Percentiles rank a stretch among this genome's conserved stretches.
phyloP scores from a whole-genome alignment of 805 yeast species.

The Nakazawaea ishiwadae region DNA sequence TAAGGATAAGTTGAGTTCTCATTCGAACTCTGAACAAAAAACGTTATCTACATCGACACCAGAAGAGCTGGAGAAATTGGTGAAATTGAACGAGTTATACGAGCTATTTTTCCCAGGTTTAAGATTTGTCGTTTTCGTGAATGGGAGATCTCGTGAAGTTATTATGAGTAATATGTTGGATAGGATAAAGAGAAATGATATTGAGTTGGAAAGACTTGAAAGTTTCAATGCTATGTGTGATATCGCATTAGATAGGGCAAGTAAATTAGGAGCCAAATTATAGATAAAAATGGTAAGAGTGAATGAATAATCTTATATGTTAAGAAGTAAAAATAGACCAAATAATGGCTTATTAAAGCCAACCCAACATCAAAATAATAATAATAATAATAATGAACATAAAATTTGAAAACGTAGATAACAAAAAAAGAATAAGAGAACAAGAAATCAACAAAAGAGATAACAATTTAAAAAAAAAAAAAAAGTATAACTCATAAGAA shows the following conservation, averaged over 20 bases:
- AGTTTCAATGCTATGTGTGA: slow-evolving; percentile 91
- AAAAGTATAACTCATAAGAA: slow-evolving; percentile 54
- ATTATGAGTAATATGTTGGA: slow-evolving; percentile 59
- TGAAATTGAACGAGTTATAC: slow-evolving; percentile 47
- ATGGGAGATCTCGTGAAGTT: slow-evolving; percentile 65
- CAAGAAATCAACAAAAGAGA: neutral
- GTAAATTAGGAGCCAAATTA: slow-evolving; percentile 40
- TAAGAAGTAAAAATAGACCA: too few relatives aligned
- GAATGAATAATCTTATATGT: neutral
- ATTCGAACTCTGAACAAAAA: slow-evolving; percentile 69
- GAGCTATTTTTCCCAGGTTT: slow-evolving; percentile 53
- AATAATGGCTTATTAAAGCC: too few relatives aligned
- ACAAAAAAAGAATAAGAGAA: neutral
- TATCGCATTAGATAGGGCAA: slow-evolving; percentile 75
- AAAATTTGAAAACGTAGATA: slow-evolving; percentile 2
- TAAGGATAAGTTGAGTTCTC: slow-evolving; percentile 45
- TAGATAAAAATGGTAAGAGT: slow-evolving; percentile 9
- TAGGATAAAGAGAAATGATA: slow-evolving; percentile 55
- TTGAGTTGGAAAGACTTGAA: slow-evolving; percentile 49
- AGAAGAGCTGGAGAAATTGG: slow-evolving; percentile 46
- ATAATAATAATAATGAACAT: too few relatives aligned
- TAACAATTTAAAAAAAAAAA: neutral
- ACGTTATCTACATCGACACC: slow-evolving; percentile 46
- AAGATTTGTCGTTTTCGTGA: slow-evolving; percentile 83
- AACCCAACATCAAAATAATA: too few relatives aligned